phyloP scores from a whole-genome alignment of 2,329 filamentous ascomycete genomes.

The Aspergillus calidoustus region DNA sequence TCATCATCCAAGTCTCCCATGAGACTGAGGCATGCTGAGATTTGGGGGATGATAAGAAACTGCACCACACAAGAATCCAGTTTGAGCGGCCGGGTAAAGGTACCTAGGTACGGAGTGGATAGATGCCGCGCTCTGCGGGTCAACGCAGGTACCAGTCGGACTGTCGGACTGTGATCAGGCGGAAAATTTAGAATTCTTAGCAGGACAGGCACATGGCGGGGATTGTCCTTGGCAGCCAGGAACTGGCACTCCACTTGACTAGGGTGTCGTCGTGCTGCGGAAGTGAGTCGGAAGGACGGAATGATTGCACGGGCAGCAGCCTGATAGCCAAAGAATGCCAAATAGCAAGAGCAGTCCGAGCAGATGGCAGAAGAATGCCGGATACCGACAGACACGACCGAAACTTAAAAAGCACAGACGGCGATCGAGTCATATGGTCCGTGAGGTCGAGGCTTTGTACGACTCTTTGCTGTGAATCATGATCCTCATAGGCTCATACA shows the following conservation, averaged over 20 bases:
- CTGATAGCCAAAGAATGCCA: background rate
- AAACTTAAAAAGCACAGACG: constrained; percentile 15
- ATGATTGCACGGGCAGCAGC: background rate
- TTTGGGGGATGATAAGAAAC: background rate
- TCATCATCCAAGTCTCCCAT: background rate
- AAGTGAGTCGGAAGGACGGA: constrained; percentile 5
- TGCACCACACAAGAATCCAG: background rate
- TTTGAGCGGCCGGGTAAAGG: background rate
- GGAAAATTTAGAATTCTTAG: background rate
- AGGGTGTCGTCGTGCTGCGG: background rate
- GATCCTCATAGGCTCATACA: background rate
- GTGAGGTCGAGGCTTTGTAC: constrained; percentile 9
- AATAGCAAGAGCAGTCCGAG: background rate
- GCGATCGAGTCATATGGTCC: constrained; percentile 12
- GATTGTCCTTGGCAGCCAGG: constrained; percentile 14
- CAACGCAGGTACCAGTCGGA: constrained; percentile 13
- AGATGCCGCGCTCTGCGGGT: background rate
- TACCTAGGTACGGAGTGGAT: background rate
- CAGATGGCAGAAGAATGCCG: constrained; percentile 5
- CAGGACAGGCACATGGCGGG: constrained; percentile 11
- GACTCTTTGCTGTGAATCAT: background rate
- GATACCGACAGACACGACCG: constrained; percentile 5
- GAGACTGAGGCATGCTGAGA: background rate
- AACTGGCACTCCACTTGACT: constrained; percentile 12
- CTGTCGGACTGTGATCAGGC: background rate